These are phyloP conservation scores for Endotrypanum monterogeii DNA, from an alignment of 208 protist genomes.

Conservation along the genomic window DNA sequence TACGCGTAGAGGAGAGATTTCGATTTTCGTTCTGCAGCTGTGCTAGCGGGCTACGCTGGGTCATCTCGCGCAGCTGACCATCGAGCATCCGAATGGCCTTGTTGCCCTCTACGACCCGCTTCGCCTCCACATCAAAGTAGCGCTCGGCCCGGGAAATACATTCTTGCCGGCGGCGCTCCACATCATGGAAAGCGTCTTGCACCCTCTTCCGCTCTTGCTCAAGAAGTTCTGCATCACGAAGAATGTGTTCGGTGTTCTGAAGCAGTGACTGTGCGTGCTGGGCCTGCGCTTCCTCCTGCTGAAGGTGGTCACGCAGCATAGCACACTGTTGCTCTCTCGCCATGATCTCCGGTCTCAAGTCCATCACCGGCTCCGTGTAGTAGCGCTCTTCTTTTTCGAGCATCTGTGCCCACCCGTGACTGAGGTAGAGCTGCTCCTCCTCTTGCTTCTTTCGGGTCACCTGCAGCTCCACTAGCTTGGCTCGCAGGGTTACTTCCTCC, in stretches of 20 bases:
- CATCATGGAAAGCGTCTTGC: slow-evolving; percentile 35
- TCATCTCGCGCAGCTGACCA: slow-evolving; percentile 52
- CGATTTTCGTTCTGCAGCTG: slow-evolving; percentile 26
- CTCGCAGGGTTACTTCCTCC: slow-evolving; percentile 48
- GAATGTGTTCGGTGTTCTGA: slow-evolving; percentile 35
- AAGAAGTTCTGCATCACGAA: slow-evolving; percentile 41
- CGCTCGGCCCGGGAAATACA: slow-evolving; percentile 47
- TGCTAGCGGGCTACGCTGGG: slow-evolving; percentile 25
- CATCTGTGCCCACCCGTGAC: slow-evolving; percentile 62
- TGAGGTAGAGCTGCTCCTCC: slow-evolving; percentile 63
- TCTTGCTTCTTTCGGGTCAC: slow-evolving; percentile 34
- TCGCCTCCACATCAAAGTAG: slow-evolving; percentile 70
- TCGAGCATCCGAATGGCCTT: slow-evolving; percentile 43
- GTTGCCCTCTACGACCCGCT: slow-evolving; percentile 45
- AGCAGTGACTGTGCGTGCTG: slow-evolving; percentile 35
- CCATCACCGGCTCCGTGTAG: slow-evolving; percentile 61
- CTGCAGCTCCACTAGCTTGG: slow-evolving; percentile 49
- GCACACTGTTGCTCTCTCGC: slow-evolving; percentile 54
- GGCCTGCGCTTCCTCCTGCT: slow-evolving; percentile 46
- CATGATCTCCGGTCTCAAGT: slow-evolving; percentile 45
- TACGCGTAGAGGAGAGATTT: slow-evolving; percentile 3
- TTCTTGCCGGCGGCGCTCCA: slow-evolving; percentile 49
- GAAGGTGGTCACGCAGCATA: slow-evolving; percentile 42
- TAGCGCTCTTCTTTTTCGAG: slow-evolving; percentile 77
- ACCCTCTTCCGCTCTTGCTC: slow-evolving; percentile 45